Conservation (phyloP, 495 filamentous ascomycete genomes). For the Parachaetomium inaequale region DNA sequence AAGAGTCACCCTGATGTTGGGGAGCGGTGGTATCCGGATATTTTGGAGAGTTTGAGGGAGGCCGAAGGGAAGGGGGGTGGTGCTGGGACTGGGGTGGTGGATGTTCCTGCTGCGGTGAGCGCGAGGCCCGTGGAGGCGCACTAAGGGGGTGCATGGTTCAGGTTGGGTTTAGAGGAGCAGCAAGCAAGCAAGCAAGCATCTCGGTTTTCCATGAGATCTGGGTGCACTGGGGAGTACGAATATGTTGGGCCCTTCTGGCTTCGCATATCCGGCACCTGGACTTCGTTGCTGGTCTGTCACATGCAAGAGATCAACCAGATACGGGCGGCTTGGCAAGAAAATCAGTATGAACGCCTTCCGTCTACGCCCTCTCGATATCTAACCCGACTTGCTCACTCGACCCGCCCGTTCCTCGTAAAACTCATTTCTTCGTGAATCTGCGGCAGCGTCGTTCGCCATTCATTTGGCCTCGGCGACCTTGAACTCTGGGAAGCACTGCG, state of each 20-base stretch:
- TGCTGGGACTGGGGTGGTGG: conserved; percentile 23
- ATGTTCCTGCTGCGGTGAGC: conserved; percentile 8
- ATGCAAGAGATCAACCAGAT: not conserved
- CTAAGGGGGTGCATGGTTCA: no score
- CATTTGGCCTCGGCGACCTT: conserved; percentile 20
- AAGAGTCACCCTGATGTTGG: conserved; percentile 90
- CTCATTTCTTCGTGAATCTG: conserved; percentile 13
- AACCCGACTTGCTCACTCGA: not conserved
- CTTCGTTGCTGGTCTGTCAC: not conserved
- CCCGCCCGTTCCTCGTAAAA: conserved; percentile 10
- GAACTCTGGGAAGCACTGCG: conserved; percentile 53
- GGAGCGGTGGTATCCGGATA: conserved; percentile 76
- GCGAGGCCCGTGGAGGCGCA: conserved; percentile 27
- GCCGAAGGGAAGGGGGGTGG: conserved; percentile 39
- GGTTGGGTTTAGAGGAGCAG: not conserved
- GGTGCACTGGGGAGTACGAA: not conserved
- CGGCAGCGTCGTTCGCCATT: not conserved
- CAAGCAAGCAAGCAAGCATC: not conserved
- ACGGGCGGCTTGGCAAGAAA: not conserved
- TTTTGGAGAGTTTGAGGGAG: conserved; percentile 50
- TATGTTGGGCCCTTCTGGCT: not conserved
- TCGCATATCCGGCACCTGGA: not conserved
- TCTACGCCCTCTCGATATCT: conserved; percentile 6
- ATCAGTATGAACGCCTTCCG: conserved; percentile 12
- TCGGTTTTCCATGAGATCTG: not conserved